Evolutionary conservation across 2,329 filamentous ascomycete species (phyloP).

Genomic region (Neonectria hederae): DNA sequence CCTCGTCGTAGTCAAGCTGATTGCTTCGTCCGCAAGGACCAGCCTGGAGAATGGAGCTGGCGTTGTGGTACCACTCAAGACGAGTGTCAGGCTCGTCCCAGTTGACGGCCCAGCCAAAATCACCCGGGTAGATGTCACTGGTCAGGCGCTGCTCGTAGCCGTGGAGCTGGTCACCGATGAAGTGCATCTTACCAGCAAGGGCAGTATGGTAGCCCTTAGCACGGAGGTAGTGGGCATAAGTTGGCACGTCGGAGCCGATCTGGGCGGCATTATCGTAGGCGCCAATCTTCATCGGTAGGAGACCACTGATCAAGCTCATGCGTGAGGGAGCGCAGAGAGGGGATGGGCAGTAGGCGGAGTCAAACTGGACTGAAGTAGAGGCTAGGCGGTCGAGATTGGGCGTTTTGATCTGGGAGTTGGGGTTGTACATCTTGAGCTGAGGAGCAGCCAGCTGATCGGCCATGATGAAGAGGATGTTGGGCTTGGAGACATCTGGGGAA

Average conservation of each 20-base stretch:
- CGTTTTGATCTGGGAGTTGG: constrained; percentile 88
- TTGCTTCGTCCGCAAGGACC: constrained; percentile 91
- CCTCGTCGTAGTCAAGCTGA: constrained; percentile 95
- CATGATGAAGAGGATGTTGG: constrained; percentile 81
- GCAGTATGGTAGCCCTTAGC: constrained; percentile 88
- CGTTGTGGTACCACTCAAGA: constrained; percentile 96
- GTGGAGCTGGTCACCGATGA: constrained; percentile 93
- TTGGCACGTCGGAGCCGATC: constrained; percentile 84
- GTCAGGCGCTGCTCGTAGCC: constrained; percentile 93
- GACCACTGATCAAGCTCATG: constrained; percentile 94
- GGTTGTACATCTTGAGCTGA: constrained; percentile 90
- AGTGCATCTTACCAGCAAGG: constrained; percentile 96
- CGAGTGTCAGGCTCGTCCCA: constrained; percentile 90
- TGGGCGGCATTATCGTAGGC: constrained; percentile 92
- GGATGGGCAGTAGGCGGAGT: constrained; percentile 93
- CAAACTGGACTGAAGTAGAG: constrained; percentile 84
- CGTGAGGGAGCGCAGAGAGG: constrained; percentile 92
- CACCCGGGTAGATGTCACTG: constrained; percentile 94
- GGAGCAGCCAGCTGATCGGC: constrained; percentile 94
- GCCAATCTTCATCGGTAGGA: constrained; percentile 89
- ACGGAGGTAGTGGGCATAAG: constrained; percentile 91
- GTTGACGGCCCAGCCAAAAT: constrained; percentile 94
- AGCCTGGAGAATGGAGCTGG: constrained; percentile 90
- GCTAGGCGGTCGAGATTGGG: constrained; percentile 88
- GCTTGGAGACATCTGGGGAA: constrained; percentile 43